phyloP scores from a whole-genome alignment of 2,329 filamentous ascomycete genomes.

The Lecanicillium sp. region DNA sequence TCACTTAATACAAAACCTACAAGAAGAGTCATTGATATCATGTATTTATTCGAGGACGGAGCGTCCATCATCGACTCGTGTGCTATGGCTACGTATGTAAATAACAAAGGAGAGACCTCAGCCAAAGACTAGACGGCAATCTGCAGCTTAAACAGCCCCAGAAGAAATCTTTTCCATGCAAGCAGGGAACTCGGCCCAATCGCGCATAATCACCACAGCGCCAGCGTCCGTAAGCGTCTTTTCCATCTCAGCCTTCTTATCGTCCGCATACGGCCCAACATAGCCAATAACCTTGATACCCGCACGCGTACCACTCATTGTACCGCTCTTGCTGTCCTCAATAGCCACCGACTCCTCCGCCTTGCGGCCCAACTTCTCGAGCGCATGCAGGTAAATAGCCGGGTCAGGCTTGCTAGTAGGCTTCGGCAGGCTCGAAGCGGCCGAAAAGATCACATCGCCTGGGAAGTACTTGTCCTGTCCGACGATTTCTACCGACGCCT shows the following conservation, averaged over 20 bases:
- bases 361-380: constrained; percentile 63
- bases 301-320: constrained; percentile 63
- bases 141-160: constrained; percentile 19
- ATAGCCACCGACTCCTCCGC: constrained; percentile 68
- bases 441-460: constrained; percentile 69
- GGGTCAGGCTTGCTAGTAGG: constrained; percentile 91
- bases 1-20: neutral
- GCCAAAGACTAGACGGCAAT: neutral
- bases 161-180: constrained; percentile 37
- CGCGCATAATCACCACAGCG: constrained; percentile 51
- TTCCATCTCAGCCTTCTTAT: constrained; percentile 57
- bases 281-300: constrained; percentile 78
- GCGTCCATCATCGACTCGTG: neutral
- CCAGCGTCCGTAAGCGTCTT: constrained; percentile 52
- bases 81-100: constrained; percentile 3
- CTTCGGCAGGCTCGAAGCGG: constrained; percentile 65
- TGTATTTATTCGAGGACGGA: too few species aligned
- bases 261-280: constrained; percentile 64
- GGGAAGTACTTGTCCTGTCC: constrained; percentile 73
- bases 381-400: constrained; percentile 74
- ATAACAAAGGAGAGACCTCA: neutral
- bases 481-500: constrained; percentile 71
- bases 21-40: neutral
- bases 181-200: constrained; percentile 49
- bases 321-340: constrained; percentile 84